phyloP scores from a whole-genome alignment of 768 basidiomycete species.

The Panus rudis region DNA sequence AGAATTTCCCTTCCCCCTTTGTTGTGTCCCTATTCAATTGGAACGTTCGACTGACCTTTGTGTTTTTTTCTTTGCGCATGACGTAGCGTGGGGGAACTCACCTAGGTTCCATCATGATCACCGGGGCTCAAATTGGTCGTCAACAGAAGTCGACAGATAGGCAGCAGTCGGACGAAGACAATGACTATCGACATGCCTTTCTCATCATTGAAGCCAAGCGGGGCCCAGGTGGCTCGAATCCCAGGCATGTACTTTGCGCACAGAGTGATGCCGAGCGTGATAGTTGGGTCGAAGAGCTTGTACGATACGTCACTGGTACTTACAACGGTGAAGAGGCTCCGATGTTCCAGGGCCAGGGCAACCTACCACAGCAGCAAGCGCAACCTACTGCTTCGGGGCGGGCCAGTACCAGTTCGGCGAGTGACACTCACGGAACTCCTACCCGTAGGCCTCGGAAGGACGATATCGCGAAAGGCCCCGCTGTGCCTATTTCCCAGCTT shows the following conservation, averaged over 20 bases:
- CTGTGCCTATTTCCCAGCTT: constrained; percentile 52
- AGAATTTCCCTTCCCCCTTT: constrained; percentile 1
- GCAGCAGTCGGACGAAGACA: constrained; percentile 67
- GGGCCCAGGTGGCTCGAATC: constrained; percentile 57
- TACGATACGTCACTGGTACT: constrained; percentile 76
- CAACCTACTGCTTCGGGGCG: constrained; percentile 23
- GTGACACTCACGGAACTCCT: constrained; percentile 28
- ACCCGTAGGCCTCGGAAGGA: constrained; percentile 48
- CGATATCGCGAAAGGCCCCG: constrained; percentile 46
- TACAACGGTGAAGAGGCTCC: constrained; percentile 65
- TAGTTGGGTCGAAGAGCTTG: constrained; percentile 90
- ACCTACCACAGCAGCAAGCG: constrained; percentile 6
- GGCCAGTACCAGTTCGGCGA: constrained; percentile 47
- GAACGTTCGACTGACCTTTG: constrained; percentile 1
- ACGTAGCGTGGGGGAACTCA: constrained; percentile 82
- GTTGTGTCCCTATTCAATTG: not conserved
- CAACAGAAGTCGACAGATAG: constrained; percentile 65
- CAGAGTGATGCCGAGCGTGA: constrained; percentile 93
- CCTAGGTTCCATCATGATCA: constrained; percentile 83
- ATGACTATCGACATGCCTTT: constrained; percentile 95
- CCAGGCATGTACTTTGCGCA: constrained; percentile 91
- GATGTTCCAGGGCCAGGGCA: constrained; percentile 18
- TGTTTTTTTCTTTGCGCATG: constrained; percentile 7
- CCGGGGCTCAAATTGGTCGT: constrained; percentile 93
- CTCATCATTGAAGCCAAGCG: constrained; percentile 89